Evolutionary conservation across 2,329 filamentous ascomycete genomes (phyloP).

Genomic region (Aspergillus proliferans): DNA sequence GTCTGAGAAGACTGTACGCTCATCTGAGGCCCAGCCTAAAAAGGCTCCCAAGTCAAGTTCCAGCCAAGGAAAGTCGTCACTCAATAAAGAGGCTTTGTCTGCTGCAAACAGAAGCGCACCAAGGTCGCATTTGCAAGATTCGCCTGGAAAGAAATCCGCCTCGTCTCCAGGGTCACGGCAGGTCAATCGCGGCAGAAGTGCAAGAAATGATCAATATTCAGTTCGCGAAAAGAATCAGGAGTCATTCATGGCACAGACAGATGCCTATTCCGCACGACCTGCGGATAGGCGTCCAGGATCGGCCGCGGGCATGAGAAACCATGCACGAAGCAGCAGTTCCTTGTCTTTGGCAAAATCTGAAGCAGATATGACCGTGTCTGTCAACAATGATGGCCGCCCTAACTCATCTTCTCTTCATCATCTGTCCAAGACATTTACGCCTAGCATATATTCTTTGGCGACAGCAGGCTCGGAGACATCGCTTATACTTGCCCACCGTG

Average conservation of each 20-base stretch:
- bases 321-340: slow-evolving; percentile 39
- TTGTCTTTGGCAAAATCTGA: slow-evolving; percentile 39
- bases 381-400: slow-evolving; percentile 23
- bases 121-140: slow-evolving; percentile 21
- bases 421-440: slow-evolving; percentile 34
- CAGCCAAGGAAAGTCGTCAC: slow-evolving; percentile 9
- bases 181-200: slow-evolving; percentile 8
- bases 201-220: slow-evolving; percentile 26
- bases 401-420: slow-evolving; percentile 25
- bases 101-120: slow-evolving; percentile 25
- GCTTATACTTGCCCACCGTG: slow-evolving; percentile 37
- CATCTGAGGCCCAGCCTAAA: background rate
- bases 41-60: slow-evolving; percentile 14
- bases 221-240: slow-evolving; percentile 35
- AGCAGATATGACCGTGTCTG: slow-evolving; percentile 29
- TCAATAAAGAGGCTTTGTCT: slow-evolving; percentile 4
- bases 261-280: slow-evolving; percentile 36
- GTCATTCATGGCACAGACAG: slow-evolving; percentile 36
- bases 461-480: slow-evolving; percentile 41
- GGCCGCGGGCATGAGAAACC: slow-evolving; percentile 31
- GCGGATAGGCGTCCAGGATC: slow-evolving; percentile 32
- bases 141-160: slow-evolving; percentile 15
- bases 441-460: slow-evolving; percentile 42
- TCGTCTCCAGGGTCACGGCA: slow-evolving; percentile 15
- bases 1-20: slow-evolving; percentile 5